Base-by-base conservation (phyloP, 2,329 filamentous ascomycete species). In the Claviceps arundinis region DNA sequence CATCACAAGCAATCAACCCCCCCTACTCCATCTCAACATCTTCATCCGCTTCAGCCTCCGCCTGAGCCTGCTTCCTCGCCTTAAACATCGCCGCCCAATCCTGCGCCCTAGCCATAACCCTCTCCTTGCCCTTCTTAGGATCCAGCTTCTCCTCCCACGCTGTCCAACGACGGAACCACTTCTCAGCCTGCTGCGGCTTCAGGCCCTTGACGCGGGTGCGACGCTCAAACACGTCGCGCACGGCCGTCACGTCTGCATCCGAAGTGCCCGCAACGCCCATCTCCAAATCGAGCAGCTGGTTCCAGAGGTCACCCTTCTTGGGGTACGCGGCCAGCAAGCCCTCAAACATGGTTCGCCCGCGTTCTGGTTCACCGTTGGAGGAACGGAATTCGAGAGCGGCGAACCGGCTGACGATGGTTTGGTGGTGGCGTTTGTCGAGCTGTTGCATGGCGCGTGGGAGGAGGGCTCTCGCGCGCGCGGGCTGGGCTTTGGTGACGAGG, bases 281-380 rank as follows among this genome's bases (percentile, higher is more conserved):
- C 71, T 98, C 93, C 52, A 96, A 76, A 64, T 95, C 89, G 1
- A 96, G 71, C 58, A 95, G 82, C 68, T 95, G 84, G 67, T 89
- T 93, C 91, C 91, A 97, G 50, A 97, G 73, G 65, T 96, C 89
- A 54, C 89, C 81, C 66, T 89, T 87, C 73, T 94, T 95, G 46
- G 89, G 88, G 73, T 85, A 95, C 4, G 85, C 84, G 38, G 81
- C 79, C 7, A 98, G 75, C 8, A 98, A 75, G 41, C 85, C 86
- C 68, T 96, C 91, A 61, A 97, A 97, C 63, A 97, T 84, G 26
- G 94, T 98, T 17, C 94, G 85, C 9, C 93, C 93, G 54, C 88
- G 87, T 70, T 98, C 94, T 2, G 89, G 74, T 60, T 94, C 87
- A 51, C 90, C 90, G 61, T 85, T 81, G 7, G 81, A 68, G 11